Evolutionary conservation across 2,329 filamentous ascomycete genomes (phyloP), one percentile per base, ranked within the genome.

Genomic region (Diaporthe amygdali): DNA sequence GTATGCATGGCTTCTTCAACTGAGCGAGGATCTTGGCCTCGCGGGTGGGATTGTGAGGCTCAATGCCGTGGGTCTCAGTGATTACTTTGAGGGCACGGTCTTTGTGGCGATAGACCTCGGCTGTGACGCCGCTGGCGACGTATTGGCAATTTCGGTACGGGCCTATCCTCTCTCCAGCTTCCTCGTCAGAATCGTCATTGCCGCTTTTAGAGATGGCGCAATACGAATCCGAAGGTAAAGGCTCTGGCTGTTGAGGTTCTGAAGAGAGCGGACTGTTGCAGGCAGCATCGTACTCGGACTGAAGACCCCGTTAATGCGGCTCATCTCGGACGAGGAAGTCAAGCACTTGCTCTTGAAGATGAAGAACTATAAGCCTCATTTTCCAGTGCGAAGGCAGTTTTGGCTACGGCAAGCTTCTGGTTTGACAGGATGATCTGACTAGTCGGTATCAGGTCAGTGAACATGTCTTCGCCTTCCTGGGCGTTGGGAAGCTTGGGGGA

Each of bases 1-100:
- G 85, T 69, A 98, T 88, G 70, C 87, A 82, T 2, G 88, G 84
- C 51, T 86, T 87, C 32, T 84, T 85, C 20, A 94, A 85, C 14
- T 84, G 81, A 34, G 81, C 80, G 2, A 99, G 86, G 56, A 98
- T 91, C 74, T 91, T 90, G 66, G 91, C 91, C 83, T 99, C 96
- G 52, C 94, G 91, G 56, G 87, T 84, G 1, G 94, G 92, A 78
- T 97, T 91, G 81, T 99, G 96, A 12, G 96, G 96, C 71, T 93
- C 91, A 46, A 91, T 87, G 82, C 92, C 90, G 68, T 88, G 85
- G 46, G 91, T 91, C 39, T 94, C 91, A 34, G 90, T 91, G 44
- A 96, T 97, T 71, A 98, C 91, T 79, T 99, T 99, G 61, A 99
- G 84, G 2, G 96, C 96, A 22, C 84, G 83, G 66, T 82, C 76